A percentile compares a stretch with the other conserved stretches of the same genome.
Evolutionary conservation across 805 yeast species (phyloP).

Genomic region (Ogataea thermomethanolica): DNA sequence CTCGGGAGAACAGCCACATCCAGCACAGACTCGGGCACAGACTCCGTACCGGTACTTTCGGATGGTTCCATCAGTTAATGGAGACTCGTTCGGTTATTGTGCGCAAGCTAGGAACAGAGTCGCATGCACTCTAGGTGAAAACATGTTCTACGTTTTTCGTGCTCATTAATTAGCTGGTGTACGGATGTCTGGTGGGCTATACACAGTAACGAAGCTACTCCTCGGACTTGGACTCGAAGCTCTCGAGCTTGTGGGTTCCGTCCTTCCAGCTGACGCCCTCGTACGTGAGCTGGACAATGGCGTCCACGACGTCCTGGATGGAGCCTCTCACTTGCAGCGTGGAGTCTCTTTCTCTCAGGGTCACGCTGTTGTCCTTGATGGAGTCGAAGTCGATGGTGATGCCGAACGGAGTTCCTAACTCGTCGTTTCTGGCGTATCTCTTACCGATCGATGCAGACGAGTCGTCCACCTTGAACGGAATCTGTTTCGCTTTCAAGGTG

Average conservation of each 20-base stretch:
- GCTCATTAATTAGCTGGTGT: constrained; percentile 1
- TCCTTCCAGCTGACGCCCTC: constrained; percentile 78
- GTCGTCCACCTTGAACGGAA: constrained; percentile 95
- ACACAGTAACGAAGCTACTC: constrained; percentile 16
- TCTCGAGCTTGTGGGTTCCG: constrained; percentile 69
- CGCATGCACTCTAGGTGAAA: constrained; percentile 6
- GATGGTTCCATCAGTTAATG: constrained; percentile 4
- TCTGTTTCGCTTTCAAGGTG: constrained; percentile 70
- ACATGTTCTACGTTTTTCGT: constrained; percentile 8
- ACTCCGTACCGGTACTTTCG: not conserved
- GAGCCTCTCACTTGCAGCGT: constrained; percentile 96
- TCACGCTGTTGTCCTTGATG: constrained; percentile 79
- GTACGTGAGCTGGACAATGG: constrained; percentile 74
- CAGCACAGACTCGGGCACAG: not conserved
- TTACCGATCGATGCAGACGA: constrained; percentile 97
- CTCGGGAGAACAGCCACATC: constrained; percentile 24
- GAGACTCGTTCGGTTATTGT: not conserved
- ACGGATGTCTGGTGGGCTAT: constrained; percentile 3
- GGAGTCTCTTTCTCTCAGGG: constrained; percentile 95
- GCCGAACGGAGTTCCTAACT: constrained; percentile 98
- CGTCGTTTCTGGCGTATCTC: constrained; percentile 97
- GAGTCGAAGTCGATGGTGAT: constrained; percentile 95
- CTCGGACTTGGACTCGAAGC: constrained; percentile 69
- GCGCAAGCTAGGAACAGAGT: not conserved
- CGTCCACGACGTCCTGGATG: constrained; percentile 61